Percentiles rank a stretch among this genome's conserved stretches.
These are phyloP conservation scores for Neonothopanus nambi DNA, from an alignment of 1,284 basidiomycete species.

Conservation along the genomic window DNA sequence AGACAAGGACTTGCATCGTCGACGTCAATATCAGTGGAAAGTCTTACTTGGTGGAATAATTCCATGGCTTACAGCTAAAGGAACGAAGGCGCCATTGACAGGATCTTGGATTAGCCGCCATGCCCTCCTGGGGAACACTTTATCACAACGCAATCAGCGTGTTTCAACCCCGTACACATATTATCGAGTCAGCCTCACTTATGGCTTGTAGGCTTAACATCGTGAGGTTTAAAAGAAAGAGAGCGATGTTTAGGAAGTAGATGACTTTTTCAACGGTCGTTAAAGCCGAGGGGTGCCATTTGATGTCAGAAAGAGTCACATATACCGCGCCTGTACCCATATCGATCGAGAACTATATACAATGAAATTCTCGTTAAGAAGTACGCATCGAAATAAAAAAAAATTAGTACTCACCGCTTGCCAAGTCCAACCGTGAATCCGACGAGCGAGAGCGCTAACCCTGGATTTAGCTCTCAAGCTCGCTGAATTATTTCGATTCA, in stretches of 20 bases:
- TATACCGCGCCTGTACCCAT: constrained; percentile 53
- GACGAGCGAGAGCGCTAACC: constrained; percentile 34
- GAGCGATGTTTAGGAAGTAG: constrained; percentile 44
- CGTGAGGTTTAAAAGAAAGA: constrained; percentile 43
- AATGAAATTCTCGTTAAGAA: too few species aligned
- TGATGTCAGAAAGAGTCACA: constrained; percentile 42
- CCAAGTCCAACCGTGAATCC: constrained; percentile 52
- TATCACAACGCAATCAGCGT: not conserved
- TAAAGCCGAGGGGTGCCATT: constrained; percentile 32
- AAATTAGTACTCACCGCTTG: constrained; percentile 38
- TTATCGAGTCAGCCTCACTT: constrained; percentile 27
- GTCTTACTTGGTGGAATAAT: not conserved
- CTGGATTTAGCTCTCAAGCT: not conserved
- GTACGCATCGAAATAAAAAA: too few species aligned
- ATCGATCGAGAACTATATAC: constrained; percentile 44
- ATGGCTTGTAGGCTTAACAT: constrained; percentile 44
- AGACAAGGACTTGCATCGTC: constrained; percentile 40
- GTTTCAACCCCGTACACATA: not conserved
- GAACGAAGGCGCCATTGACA: constrained; percentile 46
- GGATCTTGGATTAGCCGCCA: constrained; percentile 43
- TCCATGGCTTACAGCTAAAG: constrained; percentile 35
- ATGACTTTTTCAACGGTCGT: constrained; percentile 41
- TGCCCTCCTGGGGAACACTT: constrained; percentile 46
- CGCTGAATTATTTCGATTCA: too few species aligned
- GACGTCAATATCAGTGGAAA: not conserved